Percentiles rank a stretch among this genome's conserved stretches.
These are phyloP conservation scores for Ceratocystiopsis brevicomis DNA, from an alignment of 2,329 filamentous ascomycete species.

Conservation along the genomic window DNA sequence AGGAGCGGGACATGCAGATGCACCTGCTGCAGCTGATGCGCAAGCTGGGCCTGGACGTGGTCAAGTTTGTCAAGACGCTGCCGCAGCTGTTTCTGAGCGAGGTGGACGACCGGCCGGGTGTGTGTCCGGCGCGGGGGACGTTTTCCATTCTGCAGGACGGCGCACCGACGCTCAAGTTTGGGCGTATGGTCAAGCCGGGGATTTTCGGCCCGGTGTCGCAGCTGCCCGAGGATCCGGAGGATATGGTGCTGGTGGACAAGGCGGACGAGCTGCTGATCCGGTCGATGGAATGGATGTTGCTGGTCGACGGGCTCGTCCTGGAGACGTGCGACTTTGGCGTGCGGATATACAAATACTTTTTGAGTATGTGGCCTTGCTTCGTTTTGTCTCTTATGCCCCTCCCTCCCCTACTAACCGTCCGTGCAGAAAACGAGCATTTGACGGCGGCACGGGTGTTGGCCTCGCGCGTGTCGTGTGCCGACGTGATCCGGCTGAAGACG, in stretches of 20 bases:
- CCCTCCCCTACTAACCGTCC: neutral
- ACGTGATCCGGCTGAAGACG: conserved; percentile 25
- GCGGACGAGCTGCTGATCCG: conserved; percentile 57
- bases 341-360: conserved; percentile 63
- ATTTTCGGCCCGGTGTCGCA: conserved; percentile 50
- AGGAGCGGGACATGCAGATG: conserved; percentile 43
- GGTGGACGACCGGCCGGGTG: conserved; percentile 18
- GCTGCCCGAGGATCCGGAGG: conserved; percentile 21
- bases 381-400: neutral
- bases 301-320: conserved; percentile 35
- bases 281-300: conserved; percentile 67
- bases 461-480: conserved; percentile 29
- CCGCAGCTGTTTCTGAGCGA: conserved; percentile 32
- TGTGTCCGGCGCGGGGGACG: conserved; percentile 22
- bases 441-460: conserved; percentile 35
- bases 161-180: conserved; percentile 33
- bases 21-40: conserved; percentile 57
- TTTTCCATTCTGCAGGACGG: conserved; percentile 33
- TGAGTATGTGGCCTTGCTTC: conserved; percentile 40
- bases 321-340: conserved; percentile 29
- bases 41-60: conserved; percentile 52
- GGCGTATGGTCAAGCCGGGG: conserved; percentile 47
- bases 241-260: conserved; percentile 24
- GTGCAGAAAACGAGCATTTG: conserved; percentile 28
- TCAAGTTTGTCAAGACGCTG: conserved; percentile 56